Evolutionary conservation across 441 rosid genomes (phyloP).

Genomic region (Arabidopsis hybrid): DNA sequence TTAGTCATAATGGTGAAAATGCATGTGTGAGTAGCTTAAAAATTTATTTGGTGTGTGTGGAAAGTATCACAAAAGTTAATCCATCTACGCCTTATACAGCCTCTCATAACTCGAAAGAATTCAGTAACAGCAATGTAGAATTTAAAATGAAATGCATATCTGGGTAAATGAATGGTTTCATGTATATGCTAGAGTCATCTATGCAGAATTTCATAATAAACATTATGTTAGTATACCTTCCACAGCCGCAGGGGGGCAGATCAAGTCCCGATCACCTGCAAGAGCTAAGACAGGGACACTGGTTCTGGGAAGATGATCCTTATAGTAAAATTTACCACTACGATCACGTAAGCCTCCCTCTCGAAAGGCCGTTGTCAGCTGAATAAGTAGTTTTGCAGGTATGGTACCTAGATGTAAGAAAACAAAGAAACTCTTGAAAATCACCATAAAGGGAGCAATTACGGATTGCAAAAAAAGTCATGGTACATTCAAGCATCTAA

Average conservation of each 20-base stretch:
- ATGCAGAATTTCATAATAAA: conserved; percentile 8
- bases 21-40: conserved; percentile 21
- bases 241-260: conserved; percentile 94
- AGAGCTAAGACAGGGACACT: conserved; percentile 80
- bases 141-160: background rate
- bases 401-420: conserved; percentile 67
- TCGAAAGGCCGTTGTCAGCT: conserved; percentile 90
- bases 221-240: conserved; percentile 56
- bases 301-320: conserved; percentile 62
- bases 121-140: background rate
- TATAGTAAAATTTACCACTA: conserved; percentile 74
- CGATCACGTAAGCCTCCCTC: conserved; percentile 85
- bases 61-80: conserved; percentile 15
- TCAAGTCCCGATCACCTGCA: conserved; percentile 89
- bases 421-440: conserved; percentile 24
- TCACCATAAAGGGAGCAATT: conserved; percentile 10
- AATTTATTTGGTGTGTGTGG: conserved; percentile 4
- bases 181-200: conserved; percentile 10
- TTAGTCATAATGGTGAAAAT: background rate
- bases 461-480: conserved; percentile 7
- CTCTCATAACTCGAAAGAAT: conserved; percentile 6
- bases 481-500: conserved; percentile 3
- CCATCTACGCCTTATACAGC: background rate
- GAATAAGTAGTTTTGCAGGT: conserved; percentile 88
- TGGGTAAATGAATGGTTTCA: conserved; percentile 14